Evolutionary conservation across 345 rosid species (phyloP), one percentile per base, ranked within the genome.

Genomic region (Brassica rapa): DNA sequence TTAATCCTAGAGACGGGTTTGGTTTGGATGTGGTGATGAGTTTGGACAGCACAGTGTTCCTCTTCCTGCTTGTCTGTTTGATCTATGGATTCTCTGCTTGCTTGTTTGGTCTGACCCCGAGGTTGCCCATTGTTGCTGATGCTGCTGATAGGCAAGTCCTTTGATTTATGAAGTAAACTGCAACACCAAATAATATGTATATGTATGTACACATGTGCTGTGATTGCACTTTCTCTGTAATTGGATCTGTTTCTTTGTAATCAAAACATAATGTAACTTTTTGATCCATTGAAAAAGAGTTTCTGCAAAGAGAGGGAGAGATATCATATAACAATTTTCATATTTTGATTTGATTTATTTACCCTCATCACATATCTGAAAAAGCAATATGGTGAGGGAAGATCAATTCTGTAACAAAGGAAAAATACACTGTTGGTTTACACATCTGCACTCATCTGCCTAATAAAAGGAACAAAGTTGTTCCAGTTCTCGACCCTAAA

Each of bases 81-180:
- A 88, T 94, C 57, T 92, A 92, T 78, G 98, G 96, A 30, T 91
- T 94, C n/a, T 86, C 92, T 81, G 82, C 90, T 81, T 94, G 98
- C 84, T 73, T 95, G 84, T 80, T 95, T 72, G 98, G 98, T 67
- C 97, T 81, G 84, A 55, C 83, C 53, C 99, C 99, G 3, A 89
- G 99, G 76, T 84, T 95, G 90, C 99, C 99, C 25, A 86, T 95
- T 85, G 98, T 95, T 66, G 98, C 98, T 73, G 99, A 95, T 51
- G 99, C 98, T 78, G 98, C 99, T 74, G 98, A 95, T 64, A 91
- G 97, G 84, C 99, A 92, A 82, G 97, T 91, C 80, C 90, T 88
- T 63, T 94, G 89, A 91, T 59, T 30, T 1, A 2, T 53, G 15
- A 53, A 53, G 8, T 1, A 53, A 53, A 53, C 23, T 53, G 39